Evolutionary conservation across 2,329 filamentous ascomycete genomes (phyloP).

Genomic region (Aspergillus pseudonomiae): DNA sequence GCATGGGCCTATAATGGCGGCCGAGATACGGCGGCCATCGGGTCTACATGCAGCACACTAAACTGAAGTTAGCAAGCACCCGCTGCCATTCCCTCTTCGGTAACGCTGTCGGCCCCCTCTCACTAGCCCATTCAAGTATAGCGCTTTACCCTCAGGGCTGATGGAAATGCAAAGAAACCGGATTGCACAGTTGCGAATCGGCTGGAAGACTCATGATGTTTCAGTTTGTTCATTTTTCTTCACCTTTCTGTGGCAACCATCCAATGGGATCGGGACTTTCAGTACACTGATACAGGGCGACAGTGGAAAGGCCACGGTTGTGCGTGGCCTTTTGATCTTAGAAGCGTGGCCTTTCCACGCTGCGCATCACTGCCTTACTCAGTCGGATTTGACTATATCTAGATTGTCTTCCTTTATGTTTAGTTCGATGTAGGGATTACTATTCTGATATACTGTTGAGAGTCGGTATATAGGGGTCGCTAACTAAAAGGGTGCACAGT

Average conservation of each 20-base stretch:
- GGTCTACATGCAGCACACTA: constrained; percentile 15
- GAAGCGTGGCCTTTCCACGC: too few relatives aligned
- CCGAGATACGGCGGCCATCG: constrained; percentile 17
- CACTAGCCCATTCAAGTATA: background rate
- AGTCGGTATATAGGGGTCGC: too few relatives aligned
- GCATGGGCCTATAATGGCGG: background rate
- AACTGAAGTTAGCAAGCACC: constrained; percentile 14
- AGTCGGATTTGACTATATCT: too few relatives aligned
- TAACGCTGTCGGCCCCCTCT: background rate
- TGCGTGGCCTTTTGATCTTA: too few relatives aligned
- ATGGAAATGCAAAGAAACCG: background rate
- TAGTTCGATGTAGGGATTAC: too few relatives aligned
- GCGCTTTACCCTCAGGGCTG: background rate
- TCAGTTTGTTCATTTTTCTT: background rate
- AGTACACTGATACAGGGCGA: background rate
- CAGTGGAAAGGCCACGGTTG: too few relatives aligned
- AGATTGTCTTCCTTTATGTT: too few relatives aligned
- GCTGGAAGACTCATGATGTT: background rate
- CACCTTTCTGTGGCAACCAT: background rate
- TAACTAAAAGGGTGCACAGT: too few relatives aligned
- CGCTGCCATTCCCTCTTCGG: constrained; percentile 9
- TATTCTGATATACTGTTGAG: too few relatives aligned
- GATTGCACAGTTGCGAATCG: background rate
- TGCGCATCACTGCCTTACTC: too few relatives aligned
- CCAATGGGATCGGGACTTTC: background rate